Percentiles rank a stretch among this genome's conserved stretches.
Conservation (phyloP, 495 filamentous ascomycete genomes). For the Rhypophila decipiens region DNA sequence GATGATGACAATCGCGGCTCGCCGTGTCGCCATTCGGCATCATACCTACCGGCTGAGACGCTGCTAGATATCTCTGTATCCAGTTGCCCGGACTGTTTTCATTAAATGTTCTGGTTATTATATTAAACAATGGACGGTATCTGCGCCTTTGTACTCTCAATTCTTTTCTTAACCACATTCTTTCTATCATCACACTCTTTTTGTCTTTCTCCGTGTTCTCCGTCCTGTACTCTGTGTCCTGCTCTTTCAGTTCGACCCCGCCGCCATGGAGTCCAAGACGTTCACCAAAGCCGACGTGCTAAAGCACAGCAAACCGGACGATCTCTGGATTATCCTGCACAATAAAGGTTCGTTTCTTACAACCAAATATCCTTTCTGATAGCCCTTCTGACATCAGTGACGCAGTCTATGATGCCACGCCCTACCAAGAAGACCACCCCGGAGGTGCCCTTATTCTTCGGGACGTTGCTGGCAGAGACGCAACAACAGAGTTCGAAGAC, state of each 20-base stretch:
- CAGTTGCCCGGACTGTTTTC: no score
- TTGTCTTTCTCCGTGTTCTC: not conserved
- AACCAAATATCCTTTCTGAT: not conserved
- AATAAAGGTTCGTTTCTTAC: conserved; percentile 35
- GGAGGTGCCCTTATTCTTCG: conserved; percentile 49
- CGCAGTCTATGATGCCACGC: conserved; percentile 55
- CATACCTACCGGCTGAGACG: no score
- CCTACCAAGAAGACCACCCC: conserved; percentile 54
- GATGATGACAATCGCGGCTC: no score
- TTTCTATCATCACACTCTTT: no score
- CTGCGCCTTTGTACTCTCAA: no score
- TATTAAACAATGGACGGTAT: no score
- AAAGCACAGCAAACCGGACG: conserved; percentile 48
- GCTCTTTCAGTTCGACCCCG: no score
- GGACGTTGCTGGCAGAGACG: conserved; percentile 52
- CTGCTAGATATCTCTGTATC: no score
- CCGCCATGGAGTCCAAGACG: conserved; percentile 14
- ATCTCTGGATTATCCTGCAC: conserved; percentile 54
- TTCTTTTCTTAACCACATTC: no score
- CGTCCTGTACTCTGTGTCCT: not conserved
- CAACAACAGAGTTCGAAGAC: conserved; percentile 51
- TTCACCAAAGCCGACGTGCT: conserved; percentile 42
- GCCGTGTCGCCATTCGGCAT: no score
- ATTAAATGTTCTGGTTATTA: no score
- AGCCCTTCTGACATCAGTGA: not conserved